Evolutionary conservation across 352 stramenopile species (phyloP).

Genomic region (Albugo laibachii): DNA sequence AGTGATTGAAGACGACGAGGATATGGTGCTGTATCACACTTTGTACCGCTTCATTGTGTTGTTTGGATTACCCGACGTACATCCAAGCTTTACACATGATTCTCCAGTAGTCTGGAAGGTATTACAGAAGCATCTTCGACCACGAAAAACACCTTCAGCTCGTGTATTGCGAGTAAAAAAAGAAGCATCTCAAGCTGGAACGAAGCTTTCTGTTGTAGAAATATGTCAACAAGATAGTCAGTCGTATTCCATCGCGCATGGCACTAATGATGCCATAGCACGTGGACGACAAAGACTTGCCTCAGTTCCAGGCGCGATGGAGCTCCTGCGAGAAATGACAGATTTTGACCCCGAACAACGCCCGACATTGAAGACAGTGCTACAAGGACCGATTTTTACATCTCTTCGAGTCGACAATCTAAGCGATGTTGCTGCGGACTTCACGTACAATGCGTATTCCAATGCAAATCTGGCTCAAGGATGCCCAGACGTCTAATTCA

Average conservation of each 20-base stretch:
- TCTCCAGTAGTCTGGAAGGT: conserved; percentile 33
- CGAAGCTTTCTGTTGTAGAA: not conserved
- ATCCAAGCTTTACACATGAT: conserved; percentile 19
- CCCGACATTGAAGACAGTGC: conserved; percentile 41
- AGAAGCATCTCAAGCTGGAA: not conserved
- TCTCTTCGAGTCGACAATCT: not conserved
- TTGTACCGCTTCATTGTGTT: conserved; percentile 93
- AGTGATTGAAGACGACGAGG: conserved; percentile 31
- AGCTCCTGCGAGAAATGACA: conserved; percentile 29
- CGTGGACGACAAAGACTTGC: conserved; percentile 28
- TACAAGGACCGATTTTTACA: conserved; percentile 39
- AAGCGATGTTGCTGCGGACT: too few relatives aligned
- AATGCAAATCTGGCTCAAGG: too few relatives aligned
- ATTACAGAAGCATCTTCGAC: conserved; percentile 38
- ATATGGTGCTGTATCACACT: conserved; percentile 86
- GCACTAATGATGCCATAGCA: conserved; percentile 24
- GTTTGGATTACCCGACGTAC: conserved; percentile 75
- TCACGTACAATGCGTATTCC: too few relatives aligned
- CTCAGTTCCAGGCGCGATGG: conserved; percentile 18
- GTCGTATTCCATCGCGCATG: conserved; percentile 25
- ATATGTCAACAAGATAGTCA: conserved; percentile 23
- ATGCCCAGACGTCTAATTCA: too few relatives aligned
- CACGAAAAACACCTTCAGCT: conserved; percentile 8
- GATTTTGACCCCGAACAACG: conserved; percentile 35
- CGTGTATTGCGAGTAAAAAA: not conserved